Base-by-base conservation (phyloP, 306 rosid species). In the Medicago arabica region DNA sequence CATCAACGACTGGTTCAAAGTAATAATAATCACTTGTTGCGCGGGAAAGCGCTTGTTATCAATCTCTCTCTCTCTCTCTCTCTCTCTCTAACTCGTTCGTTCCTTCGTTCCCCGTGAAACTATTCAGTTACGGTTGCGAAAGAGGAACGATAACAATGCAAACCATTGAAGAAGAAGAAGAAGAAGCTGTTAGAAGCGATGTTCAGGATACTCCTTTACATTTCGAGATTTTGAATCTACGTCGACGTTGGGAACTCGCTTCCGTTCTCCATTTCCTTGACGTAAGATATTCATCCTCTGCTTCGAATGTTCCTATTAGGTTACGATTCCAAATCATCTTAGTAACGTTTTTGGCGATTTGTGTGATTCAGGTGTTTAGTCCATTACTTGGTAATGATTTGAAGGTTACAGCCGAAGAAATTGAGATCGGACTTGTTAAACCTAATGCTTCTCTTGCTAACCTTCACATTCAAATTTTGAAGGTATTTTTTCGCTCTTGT, bases 161-260 rank as follows among this genome's bases (percentile, higher is more conserved):
- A 67, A 23, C 73, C 67, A 71, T 17, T 28, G 31, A 28, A 38
- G 86, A 75, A 63, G 83, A 78, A 68, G 31, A 28, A 38, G 86
- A 75, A 63, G 85, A 78, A 68, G 85, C 80, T 49, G 80, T 74
- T 12, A 74, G 73, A 4, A 72, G 57, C 10, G 79, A 75, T 40
- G 40, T 64, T 14, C 36, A 75, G 14, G 81, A 69, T 54, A 72
- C 18, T 64, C 36, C 46, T 15, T 15, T 79, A 6, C 71, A 78
- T 23, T 44, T 43, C 0, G 90, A 87, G 84, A 76, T 91, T 72
- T 60, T 57, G 40, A 89, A 76, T 76, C 83, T 91, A 21, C 96
- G 98, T 16, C 39, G 75, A 38, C 89, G 91, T 25, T 94, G 98
- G 98, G 97, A 94, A 49, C 86, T 94, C 4, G 97, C 98, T 44